Conservation (phyloP, 129 eudicot genomes). For the Chrysanthemum lavandulifolium region DNA sequence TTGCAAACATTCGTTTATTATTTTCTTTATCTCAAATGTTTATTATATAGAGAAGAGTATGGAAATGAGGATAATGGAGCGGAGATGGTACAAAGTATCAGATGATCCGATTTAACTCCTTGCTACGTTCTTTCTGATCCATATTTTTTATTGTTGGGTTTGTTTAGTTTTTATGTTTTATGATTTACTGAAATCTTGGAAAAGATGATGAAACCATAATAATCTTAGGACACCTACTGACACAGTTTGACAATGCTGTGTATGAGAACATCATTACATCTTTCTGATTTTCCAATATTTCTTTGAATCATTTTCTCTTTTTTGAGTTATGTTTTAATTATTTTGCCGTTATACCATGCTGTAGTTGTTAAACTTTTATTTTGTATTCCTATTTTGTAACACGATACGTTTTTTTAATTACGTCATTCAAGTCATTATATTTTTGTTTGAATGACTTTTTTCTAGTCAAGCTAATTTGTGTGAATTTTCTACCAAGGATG, state of each 20-base stretch:
- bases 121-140: constrained; percentile 62
- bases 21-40: not conserved
- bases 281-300: constrained; percentile 47
- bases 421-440: too few species aligned
- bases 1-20: too few species aligned
- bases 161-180: not conserved
- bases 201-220: constrained; percentile 53
- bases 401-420: too few species aligned
- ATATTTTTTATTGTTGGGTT: not conserved
- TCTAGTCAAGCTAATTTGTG: too few species aligned
- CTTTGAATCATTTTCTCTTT: too few species aligned
- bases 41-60: not conserved
- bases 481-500: too few species aligned
- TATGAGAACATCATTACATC: constrained; percentile 44
- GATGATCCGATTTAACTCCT: constrained; percentile 24
- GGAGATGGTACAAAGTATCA: constrained; percentile 35
- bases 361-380: too few species aligned
- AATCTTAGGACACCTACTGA: constrained; percentile 87
- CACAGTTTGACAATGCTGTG: constrained; percentile 65
- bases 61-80: constrained; percentile 43
- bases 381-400: too few species aligned
- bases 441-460: too few species aligned
- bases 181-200: constrained; percentile 8
- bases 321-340: too few species aligned
- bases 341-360: too few species aligned